Evolutionary conservation across 768 basidiomycete genomes (phyloP).

Genomic region (Neoboletus magnificus): DNA sequence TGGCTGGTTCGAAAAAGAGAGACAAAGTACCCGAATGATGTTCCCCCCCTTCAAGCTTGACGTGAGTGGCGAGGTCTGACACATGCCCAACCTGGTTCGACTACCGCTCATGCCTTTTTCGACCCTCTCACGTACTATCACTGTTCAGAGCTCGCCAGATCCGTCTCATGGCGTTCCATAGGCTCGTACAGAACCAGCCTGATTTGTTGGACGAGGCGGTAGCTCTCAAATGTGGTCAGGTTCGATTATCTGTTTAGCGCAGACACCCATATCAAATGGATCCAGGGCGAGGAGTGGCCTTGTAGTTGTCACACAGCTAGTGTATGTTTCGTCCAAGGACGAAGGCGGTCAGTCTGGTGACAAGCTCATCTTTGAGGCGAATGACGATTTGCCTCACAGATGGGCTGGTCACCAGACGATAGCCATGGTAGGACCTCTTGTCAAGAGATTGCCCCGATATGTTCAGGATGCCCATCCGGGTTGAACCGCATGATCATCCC

Average conservation of each 20-base stretch:
- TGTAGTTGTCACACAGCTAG: background rate
- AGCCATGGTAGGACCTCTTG: background rate
- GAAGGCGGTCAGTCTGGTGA: background rate
- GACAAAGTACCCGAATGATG: background rate
- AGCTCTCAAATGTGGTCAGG: background rate
- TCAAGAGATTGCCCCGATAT: background rate
- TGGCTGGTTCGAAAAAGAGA: slow-evolving; percentile 1
- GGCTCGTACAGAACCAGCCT: background rate
- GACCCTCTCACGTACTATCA: background rate
- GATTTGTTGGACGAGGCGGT: background rate
- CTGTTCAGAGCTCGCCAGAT: slow-evolving; percentile 3
- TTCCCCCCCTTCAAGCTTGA: background rate
- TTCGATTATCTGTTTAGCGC: background rate
- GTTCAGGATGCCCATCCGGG: background rate
- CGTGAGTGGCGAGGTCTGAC: slow-evolving; percentile 10
- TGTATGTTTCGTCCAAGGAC: background rate
- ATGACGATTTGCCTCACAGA: too few species aligned
- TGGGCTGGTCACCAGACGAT: too few species aligned
- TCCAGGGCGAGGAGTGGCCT: background rate
- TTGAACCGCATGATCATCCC: too few species aligned
- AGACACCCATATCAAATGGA: slow-evolving; percentile 1
- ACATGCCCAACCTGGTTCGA: slow-evolving; percentile 9
- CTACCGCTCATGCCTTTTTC: slow-evolving; percentile 17
- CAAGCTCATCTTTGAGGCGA: too few species aligned
- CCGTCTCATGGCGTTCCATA: background rate